Base-by-base conservation (phyloP, 1,284 basidiomycete species). In the Trichosporon coremiiforme region DNA sequence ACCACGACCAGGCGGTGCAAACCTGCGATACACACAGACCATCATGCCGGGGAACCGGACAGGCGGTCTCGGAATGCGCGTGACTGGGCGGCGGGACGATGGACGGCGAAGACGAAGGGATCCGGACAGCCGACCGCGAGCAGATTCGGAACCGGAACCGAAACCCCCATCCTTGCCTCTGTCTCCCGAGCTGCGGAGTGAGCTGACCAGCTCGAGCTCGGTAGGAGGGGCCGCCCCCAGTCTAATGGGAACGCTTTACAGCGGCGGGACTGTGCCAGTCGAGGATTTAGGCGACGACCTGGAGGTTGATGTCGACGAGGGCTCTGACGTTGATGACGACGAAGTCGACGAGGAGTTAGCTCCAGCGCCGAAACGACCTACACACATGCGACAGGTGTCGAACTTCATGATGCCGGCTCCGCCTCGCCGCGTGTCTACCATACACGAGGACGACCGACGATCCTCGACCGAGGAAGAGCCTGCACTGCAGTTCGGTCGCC, bases 1-100 rank as follows among this genome's bases (percentile, higher is more conserved):
- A 45, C 68, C 68, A 69, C 69, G 70, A 35, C 73, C 74, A 31
- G 79, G 77, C 17, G 88, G 89, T 0, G 85, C 85, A 0, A 86
- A 88, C 3, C 85, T 95, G 71, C 91, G 90, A 76, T 90, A 95
- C 79, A 91, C 91, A 4, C 89, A 91, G 76, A 96, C 94, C 0
- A 95, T 96, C 76, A 90, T 94, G 86, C 90, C 88, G 1, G 86
- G 86, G 15, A 85, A 81, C 1, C 80, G 86, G 36, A 85, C 86
- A 0, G 89, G 89, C 4, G 89, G 86, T 0, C 81, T 89, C 0
- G 91, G 92, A 0, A 87, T 92, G 83, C 86, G 91, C 25, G 89
- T 92, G 5, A 71, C 75, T 8, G 80, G 79, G 0, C 62, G 78
- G 20, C 50, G 66, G 1, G 66, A 35, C 9, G 63, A 45, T 29